Evolutionary conservation across 176 grass and related monocot genomes (phyloP).

Genomic region (Elymus sibiricus): DNA sequence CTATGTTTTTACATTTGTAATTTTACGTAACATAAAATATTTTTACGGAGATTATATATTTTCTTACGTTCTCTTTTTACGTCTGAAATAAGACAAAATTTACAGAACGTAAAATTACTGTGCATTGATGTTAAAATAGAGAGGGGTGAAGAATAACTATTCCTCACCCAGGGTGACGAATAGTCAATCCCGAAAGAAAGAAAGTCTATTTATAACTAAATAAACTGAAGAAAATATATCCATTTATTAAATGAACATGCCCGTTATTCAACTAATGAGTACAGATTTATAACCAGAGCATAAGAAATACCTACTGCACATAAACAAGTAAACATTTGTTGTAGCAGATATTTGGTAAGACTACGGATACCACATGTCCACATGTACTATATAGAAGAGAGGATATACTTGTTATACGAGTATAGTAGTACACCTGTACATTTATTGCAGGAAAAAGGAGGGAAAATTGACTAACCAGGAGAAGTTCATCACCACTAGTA

Average conservation of each 20-base stretch:
- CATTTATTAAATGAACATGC: neutral
- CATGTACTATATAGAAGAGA: neutral
- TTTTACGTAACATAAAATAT: too few species aligned
- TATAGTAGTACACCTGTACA: neutral
- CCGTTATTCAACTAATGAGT: neutral
- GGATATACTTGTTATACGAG: neutral
- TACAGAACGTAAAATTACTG: too few species aligned
- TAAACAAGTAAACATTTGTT: neutral
- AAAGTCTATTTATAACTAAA: too few species aligned
- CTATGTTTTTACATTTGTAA: too few species aligned
- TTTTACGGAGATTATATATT: too few species aligned
- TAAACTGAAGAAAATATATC: neutral
- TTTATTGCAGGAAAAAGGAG: conserved; percentile 3
- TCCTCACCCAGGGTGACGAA: too few species aligned
- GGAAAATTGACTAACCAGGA: conserved; percentile 53
- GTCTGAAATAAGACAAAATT: too few species aligned
- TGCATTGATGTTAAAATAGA: too few species aligned
- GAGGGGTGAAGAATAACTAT: too few species aligned
- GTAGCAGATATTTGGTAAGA: neutral
- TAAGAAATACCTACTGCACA: neutral
- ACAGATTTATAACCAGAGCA: conserved; percentile 2
- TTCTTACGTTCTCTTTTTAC: too few species aligned
- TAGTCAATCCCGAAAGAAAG: too few species aligned
- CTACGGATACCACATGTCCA: neutral
- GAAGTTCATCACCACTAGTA: conserved; percentile 79